Evolutionary conservation across 2,329 filamentous ascomycete genomes (phyloP), one percentile per base, ranked within the genome.

Genomic region (Didymellaceae sp.): DNA sequence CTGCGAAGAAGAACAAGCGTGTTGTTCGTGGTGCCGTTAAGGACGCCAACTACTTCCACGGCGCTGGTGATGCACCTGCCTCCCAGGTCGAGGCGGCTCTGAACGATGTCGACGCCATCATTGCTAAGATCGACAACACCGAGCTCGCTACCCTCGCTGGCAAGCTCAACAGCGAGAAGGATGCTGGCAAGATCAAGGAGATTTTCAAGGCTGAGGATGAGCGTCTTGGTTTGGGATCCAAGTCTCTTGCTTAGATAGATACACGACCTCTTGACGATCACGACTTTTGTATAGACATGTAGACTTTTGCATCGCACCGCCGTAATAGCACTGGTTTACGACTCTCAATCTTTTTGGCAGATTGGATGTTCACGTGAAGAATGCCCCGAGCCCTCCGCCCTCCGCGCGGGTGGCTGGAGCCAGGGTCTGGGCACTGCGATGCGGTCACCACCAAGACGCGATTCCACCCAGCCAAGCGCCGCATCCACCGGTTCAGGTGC

Each of bases 1-100:
- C 94, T 11, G 89, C 94, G 68, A 99, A 99, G 89, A 99, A 99
- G 89, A 99, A 99, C 85, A 97, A 97, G 85, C 91, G 94, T 81
- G 89, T 97, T 38, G 86, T 99, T 66, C 91, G 95, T 76, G 87
- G 86, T 56, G 91, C 90, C 60, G 89, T 93, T 77, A 99, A 99
- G 83, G 94, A 99, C 63, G 92, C 90, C 68, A 97, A 97, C 82
- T 99, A 99, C 86, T 97, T 99, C 75, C 82, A 81, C 49, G 79
- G 79, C 16, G 78, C 72, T 26, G 78, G 82, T 34, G 88, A 86
- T 45, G 88, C 92, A 53, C 83, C 88, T n/a, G 81, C 90, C 11
- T 78, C 84, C 9, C 85, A 90, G 71, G 90, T 99, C 62, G 92
- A 97, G 69, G 78, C 81, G 24, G 90, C 94, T 1, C 82, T 97